Base-by-base conservation (phyloP, 2,329 filamentous ascomycete species). In the Colletotrichum abscissum region DNA sequence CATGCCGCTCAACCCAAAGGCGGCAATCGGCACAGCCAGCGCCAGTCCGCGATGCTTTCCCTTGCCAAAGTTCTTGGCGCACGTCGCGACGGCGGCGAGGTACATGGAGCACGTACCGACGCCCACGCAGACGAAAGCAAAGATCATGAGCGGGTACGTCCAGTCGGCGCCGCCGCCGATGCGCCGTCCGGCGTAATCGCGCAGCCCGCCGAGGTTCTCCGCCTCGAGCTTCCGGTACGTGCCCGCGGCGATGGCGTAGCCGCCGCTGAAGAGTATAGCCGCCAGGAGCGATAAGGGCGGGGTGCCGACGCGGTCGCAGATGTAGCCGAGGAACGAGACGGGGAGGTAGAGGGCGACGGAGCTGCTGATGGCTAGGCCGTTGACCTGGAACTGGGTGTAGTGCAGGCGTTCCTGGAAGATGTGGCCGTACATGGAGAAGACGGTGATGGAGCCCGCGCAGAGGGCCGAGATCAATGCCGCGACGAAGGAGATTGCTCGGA, bases 41-140 rank as follows among this genome's bases (percentile, higher is more conserved):
- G 97, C 96, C 63, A 99, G 85, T 0, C 97, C 97, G 78, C 96
- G 93, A 79, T 97, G 92, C 79, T 92, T 94, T 4, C 95, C 95
- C 74, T 93, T 92, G 62, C 95, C 95, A 84, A 98, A 99, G 84
- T 98, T 99, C 90, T 99, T 99, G 46, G 97, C 97, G 80, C 95
- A 98, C 0, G 96, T 97, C 7, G 96, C 96, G n/a, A 99, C 93
- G 2, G 95, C 93, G 63, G 92, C 90, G 69, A 98, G 88, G 82
- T 98, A 99, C 91, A 98, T 95, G 81, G 91, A 91, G 76, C 93
- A 94, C 0, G 96, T 98, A 5, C 91, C 96, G 75, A 92, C 89
- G 1, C 97, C 97, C 71, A 99, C 91, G 64, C 90, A 89, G 59
- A 95, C 88, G 81, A 98, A 99, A 1, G 95, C 92, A 67, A 94